A percentile compares a stretch with the other conserved stretches of the same genome.
Conservation (phyloP, 306 rosid genomes). For the Abrus pulchellus region DNA sequence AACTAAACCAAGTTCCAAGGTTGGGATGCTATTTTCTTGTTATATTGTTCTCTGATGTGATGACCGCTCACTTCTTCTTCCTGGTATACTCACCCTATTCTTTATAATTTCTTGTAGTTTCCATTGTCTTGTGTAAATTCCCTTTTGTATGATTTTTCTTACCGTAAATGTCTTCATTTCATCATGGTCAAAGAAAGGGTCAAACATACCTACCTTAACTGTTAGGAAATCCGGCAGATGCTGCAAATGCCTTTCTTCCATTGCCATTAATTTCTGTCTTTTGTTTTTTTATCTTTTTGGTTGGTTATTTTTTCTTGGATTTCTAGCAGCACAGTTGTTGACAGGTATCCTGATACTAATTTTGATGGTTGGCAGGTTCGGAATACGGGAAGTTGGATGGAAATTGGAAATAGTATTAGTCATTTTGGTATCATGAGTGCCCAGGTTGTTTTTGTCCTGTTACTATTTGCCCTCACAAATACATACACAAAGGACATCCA, state of each 20-base stretch:
- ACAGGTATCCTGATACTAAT: background rate
- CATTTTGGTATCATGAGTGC: slow-evolving; percentile 95
- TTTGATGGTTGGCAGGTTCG: slow-evolving; percentile 64
- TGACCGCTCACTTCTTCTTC: slow-evolving; percentile 94
- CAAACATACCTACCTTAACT: slow-evolving; percentile 9
- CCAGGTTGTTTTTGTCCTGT: slow-evolving; percentile 85
- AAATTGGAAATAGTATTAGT: slow-evolving; percentile 91
- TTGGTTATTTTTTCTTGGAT: background rate
- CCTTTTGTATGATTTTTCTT: background rate
- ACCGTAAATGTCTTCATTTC: background rate
- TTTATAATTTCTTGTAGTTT: slow-evolving; percentile 26
- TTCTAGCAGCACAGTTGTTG: background rate
- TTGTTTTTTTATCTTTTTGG: background rate
- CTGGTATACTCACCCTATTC: slow-evolving; percentile 67
- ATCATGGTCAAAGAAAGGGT: background rate
- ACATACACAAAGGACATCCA: slow-evolving; percentile 74
- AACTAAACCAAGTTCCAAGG: slow-evolving; percentile 78
- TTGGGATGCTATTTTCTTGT: slow-evolving; percentile 93
- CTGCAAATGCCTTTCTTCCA: background rate
- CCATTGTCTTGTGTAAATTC: slow-evolving; percentile 3
- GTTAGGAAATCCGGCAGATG: slow-evolving; percentile 21
- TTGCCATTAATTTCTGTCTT: background rate
- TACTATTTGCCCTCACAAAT: slow-evolving; percentile 85
- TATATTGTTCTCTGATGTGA: slow-evolving; percentile 74
- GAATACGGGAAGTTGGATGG: slow-evolving; percentile 97